phyloP scores from a whole-genome alignment of 1,284 basidiomycete species.

The Porogramme epimiltina region DNA sequence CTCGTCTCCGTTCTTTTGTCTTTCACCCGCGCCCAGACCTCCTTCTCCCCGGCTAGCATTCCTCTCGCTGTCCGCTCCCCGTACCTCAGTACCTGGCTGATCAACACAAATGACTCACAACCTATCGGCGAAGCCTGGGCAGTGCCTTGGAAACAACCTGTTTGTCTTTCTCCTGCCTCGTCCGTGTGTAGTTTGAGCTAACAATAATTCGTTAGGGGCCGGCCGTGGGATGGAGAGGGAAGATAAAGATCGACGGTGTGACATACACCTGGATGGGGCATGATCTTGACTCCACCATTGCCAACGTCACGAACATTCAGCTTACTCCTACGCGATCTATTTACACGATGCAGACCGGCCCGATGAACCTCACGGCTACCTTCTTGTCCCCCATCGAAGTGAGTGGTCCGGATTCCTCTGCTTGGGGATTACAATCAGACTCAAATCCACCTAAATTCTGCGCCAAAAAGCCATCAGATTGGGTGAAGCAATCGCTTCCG shows the following conservation, averaged over 20 bases:
- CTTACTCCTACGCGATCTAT: conserved; percentile 21
- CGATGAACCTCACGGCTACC: conserved; percentile 22
- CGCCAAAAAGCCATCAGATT: conserved; percentile 30
- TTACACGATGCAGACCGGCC: conserved; percentile 21
- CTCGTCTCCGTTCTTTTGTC: too few species aligned
- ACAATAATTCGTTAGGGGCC: not conserved
- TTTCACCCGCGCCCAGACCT: not conserved
- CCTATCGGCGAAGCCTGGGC: conserved; percentile 15
- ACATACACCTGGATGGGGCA: conserved; percentile 22
- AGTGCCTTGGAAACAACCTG: conserved; percentile 12
- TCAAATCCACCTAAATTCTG: not conserved
- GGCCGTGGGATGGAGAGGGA: conserved; percentile 20
- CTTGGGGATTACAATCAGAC: not conserved
- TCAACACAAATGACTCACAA: not conserved
- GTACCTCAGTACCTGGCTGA: conserved; percentile 19
- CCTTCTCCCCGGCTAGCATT: conserved; percentile 12
- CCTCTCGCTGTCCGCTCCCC: conserved; percentile 21
- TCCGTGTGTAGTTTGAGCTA: too few species aligned
- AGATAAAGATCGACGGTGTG: conserved; percentile 21
- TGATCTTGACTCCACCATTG: not conserved
- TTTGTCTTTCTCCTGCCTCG: conserved; percentile 4
- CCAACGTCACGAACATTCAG: conserved; percentile 10
- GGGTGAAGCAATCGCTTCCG: conserved; percentile 36
- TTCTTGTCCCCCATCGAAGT: conserved; percentile 27
- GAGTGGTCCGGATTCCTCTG: not conserved